Conservation (phyloP, 257 asterid genomes). For the Solanum ossicruentum region DNA sequence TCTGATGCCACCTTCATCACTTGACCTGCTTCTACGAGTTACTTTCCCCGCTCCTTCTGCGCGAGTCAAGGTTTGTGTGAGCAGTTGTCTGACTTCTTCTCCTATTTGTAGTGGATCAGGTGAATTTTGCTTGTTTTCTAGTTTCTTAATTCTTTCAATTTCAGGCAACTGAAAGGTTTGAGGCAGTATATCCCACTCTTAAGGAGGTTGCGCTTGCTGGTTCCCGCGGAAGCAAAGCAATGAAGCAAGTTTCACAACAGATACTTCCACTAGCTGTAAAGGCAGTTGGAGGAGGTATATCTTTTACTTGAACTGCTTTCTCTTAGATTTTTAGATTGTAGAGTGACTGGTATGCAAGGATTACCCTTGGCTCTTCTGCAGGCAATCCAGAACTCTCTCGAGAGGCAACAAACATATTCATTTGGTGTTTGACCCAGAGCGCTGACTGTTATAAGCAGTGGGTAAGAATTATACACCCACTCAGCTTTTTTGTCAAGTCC, state of each 20-base stretch:
- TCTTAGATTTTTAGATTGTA: background rate
- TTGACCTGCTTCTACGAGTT: conserved; percentile 41
- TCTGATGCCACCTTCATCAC: conserved; percentile 56
- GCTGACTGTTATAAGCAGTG: conserved; percentile 74
- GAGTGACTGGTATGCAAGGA: background rate
- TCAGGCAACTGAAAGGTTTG: conserved; percentile 82
- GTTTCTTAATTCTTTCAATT: background rate
- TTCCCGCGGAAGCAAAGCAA: conserved; percentile 75
- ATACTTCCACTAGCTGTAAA: conserved; percentile 38
- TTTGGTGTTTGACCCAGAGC: conserved; percentile 70
- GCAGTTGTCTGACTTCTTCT: background rate
- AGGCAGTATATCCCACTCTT: conserved; percentile 60
- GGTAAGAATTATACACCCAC: conserved; percentile 30
- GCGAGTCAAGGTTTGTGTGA: conserved; percentile 46
- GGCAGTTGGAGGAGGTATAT: conserved; percentile 60
- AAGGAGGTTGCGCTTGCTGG: conserved; percentile 85
- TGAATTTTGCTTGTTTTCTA: background rate
- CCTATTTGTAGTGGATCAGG: background rate
- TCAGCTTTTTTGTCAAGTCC: background rate
- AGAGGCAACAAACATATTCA: conserved; percentile 58
- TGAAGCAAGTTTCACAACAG: conserved; percentile 67
- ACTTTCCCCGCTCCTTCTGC: conserved; percentile 68
- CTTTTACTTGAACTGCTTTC: background rate
- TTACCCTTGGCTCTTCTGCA: conserved; percentile 16
- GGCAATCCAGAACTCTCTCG: conserved; percentile 58